Evolutionary conservation across 768 basidiomycete species (phyloP).

Genomic region (Filobasidium wieringae): DNA sequence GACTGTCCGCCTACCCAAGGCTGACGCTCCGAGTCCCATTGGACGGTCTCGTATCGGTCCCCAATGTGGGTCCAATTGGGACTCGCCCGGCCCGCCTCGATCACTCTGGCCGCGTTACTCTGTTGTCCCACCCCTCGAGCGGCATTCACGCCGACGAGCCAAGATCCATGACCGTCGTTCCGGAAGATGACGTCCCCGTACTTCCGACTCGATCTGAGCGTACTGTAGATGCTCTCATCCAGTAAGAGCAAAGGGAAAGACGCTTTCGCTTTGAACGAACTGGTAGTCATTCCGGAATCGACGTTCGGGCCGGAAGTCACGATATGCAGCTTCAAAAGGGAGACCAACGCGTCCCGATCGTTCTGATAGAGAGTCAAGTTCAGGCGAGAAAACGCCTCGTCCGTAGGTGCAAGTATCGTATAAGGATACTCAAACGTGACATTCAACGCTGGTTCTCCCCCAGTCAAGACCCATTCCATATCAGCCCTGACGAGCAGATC

Average conservation of each 20-base stretch:
- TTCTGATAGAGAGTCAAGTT: slow-evolving; percentile 54
- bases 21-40: slow-evolving; percentile 2
- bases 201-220: slow-evolving; percentile 48
- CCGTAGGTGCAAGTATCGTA: slow-evolving; percentile 82
- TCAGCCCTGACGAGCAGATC: slow-evolving; percentile 72
- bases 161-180: slow-evolving; percentile 35
- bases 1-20: slow-evolving; percentile 63
- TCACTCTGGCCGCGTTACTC: slow-evolving; percentile 41
- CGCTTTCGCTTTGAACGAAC: neutral
- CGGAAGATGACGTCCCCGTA: slow-evolving; percentile 75
- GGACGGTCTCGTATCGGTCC: slow-evolving; percentile 39
- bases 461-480: slow-evolving; percentile 82
- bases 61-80: slow-evolving; percentile 48
- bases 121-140: slow-evolving; percentile 40
- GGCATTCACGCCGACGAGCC: slow-evolving; percentile 42
- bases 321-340: slow-evolving; percentile 40
- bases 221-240: slow-evolving; percentile 61
- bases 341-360: slow-evolving; percentile 28
- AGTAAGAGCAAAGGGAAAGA: slow-evolving; percentile 53
- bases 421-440: slow-evolving; percentile 41
- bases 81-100: slow-evolving; percentile 42
- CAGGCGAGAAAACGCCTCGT: slow-evolving; percentile 76
- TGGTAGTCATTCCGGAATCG: slow-evolving; percentile 43
- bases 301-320: slow-evolving; percentile 43
- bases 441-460: slow-evolving; percentile 36